A percentile compares a stretch with the other conserved stretches of the same genome.
Evolutionary conservation across 192 early-diverging fungal genomes (phyloP).

Genomic region (Rhizophagus clarus): DNA sequence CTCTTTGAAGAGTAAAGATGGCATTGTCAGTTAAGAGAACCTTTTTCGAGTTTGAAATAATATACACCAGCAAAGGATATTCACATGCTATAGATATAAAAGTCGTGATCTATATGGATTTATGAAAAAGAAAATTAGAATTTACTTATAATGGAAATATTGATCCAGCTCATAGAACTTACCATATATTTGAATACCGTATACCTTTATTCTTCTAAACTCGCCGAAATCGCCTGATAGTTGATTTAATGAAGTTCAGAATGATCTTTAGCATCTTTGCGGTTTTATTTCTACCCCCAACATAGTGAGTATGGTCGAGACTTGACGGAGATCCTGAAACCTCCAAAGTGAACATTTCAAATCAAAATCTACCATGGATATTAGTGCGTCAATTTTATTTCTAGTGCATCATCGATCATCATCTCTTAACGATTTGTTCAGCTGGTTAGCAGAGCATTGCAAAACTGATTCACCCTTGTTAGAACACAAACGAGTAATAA

Average conservation of each 20-base stretch:
- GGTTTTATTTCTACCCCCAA: slow-evolving; percentile 12
- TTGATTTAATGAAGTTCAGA: slow-evolving; percentile 21
- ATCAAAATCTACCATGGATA: neutral
- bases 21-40: slow-evolving; percentile 7
- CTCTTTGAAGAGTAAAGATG: neutral
- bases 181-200: slow-evolving; percentile 27
- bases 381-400: slow-evolving; percentile 22
- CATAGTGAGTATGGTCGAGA: slow-evolving; percentile 22
- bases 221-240: slow-evolving; percentile 11
- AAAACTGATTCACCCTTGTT: slow-evolving; percentile 18
- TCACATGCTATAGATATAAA: slow-evolving; percentile 8
- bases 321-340: slow-evolving; percentile 24
- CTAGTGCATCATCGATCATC: slow-evolving; percentile 20
- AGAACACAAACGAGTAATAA: neutral
- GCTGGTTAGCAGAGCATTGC: neutral
- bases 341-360: slow-evolving; percentile 22
- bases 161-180: slow-evolving; percentile 11
- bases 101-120: slow-evolving; percentile 20
- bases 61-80: slow-evolving; percentile 14
- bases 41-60: slow-evolving; percentile 22
- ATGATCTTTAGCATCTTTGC: slow-evolving; percentile 28
- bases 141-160: neutral
- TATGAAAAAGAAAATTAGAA: neutral
- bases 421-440: slow-evolving; percentile 21
- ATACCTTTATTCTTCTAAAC: slow-evolving; percentile 26